phyloP scores from a whole-genome alignment of 164 flowering plant genomes.

The Umbilicus rupestris region DNA sequence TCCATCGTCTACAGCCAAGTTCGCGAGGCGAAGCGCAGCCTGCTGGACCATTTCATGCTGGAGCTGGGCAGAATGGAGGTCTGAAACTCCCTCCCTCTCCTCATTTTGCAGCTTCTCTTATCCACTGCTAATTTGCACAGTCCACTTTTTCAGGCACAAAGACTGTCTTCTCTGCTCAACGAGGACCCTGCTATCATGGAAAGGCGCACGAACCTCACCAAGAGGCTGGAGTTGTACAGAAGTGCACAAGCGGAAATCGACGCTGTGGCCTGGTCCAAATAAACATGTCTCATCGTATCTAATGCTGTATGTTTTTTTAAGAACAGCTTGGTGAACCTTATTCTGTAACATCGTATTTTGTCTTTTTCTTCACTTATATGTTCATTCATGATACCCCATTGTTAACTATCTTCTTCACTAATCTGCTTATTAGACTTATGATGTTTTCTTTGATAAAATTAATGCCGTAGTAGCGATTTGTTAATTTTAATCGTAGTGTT shows the following conservation, averaged over 20 bases:
- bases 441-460: too few relatives aligned
- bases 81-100: constrained; percentile 1
- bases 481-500: too few relatives aligned
- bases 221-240: constrained; percentile 14
- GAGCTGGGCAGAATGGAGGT: constrained; percentile 80
- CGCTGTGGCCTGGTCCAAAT: constrained; percentile 10
- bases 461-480: too few relatives aligned
- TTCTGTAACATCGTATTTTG: too few relatives aligned
- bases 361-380: too few relatives aligned
- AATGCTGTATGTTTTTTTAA: too few relatives aligned
- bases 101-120: not conserved
- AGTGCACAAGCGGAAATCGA: constrained; percentile 12
- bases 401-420: too few relatives aligned
- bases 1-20: constrained; percentile 78
- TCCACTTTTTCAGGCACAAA: constrained; percentile 2
- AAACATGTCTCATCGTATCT: too few relatives aligned
- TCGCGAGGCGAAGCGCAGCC: constrained; percentile 79
- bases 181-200: constrained; percentile 14
- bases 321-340: too few relatives aligned
- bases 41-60: constrained; percentile 79
- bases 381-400: too few relatives aligned
- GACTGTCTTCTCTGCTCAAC: constrained; percentile 6
- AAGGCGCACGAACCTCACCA: constrained; percentile 7
- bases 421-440: too few relatives aligned
- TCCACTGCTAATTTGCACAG: not conserved